These are phyloP conservation scores for Geotrichum citri-aurantii DNA, from an alignment of 1,139 yeast genomes.

Conservation along the genomic window DNA sequence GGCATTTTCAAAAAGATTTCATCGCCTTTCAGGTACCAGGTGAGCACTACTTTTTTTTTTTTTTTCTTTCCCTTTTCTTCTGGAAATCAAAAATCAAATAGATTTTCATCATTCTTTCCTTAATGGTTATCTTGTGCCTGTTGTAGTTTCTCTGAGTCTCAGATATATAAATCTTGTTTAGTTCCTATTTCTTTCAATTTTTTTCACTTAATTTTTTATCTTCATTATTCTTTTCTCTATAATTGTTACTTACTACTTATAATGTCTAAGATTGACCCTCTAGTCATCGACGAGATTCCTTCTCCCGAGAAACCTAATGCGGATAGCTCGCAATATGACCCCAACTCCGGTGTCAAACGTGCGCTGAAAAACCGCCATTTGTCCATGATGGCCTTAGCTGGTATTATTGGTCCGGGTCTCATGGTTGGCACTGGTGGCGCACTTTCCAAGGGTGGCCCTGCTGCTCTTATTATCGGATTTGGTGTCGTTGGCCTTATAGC, in stretches of 20 bases:
- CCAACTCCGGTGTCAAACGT: constrained; percentile 42
- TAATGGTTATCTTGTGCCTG: neutral
- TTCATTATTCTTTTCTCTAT: neutral
- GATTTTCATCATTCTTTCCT: neutral
- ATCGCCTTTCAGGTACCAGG: neutral
- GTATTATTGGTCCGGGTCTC: constrained; percentile 65
- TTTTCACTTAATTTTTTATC: neutral
- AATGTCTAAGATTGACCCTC: neutral
- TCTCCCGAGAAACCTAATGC: neutral
- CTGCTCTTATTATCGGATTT: constrained; percentile 54
- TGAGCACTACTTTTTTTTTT: neutral
- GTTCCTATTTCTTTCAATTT: neutral
- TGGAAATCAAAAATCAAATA: neutral
- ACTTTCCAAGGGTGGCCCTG: constrained; percentile 58
- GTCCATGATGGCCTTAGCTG: constrained; percentile 59
- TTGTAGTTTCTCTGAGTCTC: neutral
- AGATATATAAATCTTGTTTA: neutral
- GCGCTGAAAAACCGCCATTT: constrained; percentile 48
- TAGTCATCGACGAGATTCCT: neutral
- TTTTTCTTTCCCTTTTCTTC: neutral
- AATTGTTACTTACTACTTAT: neutral
- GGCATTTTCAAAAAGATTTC: too few species aligned
- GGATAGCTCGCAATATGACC: constrained; percentile 26
- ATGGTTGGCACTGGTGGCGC: constrained; percentile 60
- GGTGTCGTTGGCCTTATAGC: constrained; percentile 54